Percentiles rank a stretch among this genome's conserved stretches.
These are phyloP conservation scores for Hura crepitans DNA, from an alignment of 441 rosid genomes.

Conservation along the genomic window DNA sequence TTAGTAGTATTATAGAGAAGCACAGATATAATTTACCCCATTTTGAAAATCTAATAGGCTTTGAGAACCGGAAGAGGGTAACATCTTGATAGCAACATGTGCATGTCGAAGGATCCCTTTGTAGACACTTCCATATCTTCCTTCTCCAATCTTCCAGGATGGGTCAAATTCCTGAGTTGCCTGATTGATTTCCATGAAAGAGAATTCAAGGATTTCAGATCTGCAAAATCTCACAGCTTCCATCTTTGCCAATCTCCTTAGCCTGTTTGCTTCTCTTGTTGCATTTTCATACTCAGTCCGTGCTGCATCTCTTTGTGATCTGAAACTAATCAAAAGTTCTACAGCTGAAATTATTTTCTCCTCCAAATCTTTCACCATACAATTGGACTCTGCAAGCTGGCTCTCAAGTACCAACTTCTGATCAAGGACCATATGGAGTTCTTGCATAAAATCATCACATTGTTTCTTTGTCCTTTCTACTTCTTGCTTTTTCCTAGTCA, in stretches of 20 bases:
- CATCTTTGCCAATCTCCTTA: constrained; percentile 39
- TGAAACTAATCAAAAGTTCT: constrained; percentile 69
- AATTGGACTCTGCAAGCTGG: constrained; percentile 43
- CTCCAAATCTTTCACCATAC: constrained; percentile 52
- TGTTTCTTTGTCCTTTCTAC: constrained; percentile 44
- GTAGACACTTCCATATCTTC: constrained; percentile 73
- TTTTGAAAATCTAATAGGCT: constrained; percentile 52
- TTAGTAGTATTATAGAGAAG: constrained; percentile 1
- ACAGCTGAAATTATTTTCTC: constrained; percentile 80
- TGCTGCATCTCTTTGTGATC: constrained; percentile 63
- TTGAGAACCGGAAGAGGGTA: constrained; percentile 71
- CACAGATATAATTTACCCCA: constrained; percentile 42
- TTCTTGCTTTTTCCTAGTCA: constrained; percentile 49
- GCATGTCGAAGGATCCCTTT: constrained; percentile 64
- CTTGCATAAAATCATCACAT: constrained; percentile 35
- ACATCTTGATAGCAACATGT: constrained; percentile 82
- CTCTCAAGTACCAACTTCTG: constrained; percentile 48
- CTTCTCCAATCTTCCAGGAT: constrained; percentile 81
- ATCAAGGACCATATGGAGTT: constrained; percentile 48
- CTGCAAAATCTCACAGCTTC: constrained; percentile 39
- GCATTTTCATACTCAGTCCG: constrained; percentile 52
- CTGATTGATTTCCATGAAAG: constrained; percentile 73
- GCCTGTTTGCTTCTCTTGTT: constrained; percentile 38
- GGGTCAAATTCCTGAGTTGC: constrained; percentile 77
- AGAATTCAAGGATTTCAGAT: constrained; percentile 61